Evolutionary conservation across 176 grass and related monocot genomes (phyloP), one percentile per base, ranked within the genome.

Genomic region (Oryza nivara): DNA sequence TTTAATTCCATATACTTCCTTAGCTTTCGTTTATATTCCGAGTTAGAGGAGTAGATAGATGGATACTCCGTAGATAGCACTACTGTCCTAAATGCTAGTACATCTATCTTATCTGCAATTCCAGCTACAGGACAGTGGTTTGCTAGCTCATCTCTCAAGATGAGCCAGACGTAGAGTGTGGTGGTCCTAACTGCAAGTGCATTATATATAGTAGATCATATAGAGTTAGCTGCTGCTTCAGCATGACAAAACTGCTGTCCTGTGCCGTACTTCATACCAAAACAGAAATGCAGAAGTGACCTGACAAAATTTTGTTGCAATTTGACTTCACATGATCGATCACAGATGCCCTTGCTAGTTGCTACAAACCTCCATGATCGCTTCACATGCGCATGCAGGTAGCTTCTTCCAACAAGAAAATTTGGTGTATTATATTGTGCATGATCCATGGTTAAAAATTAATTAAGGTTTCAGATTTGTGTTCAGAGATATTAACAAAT

Each of bases 201-300:
- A 61, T 67, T 47, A 6, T 46, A 16, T 1, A 54, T 7, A 6
- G 3, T 52, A 54, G 5, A 54, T 54, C 51, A 61, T 61, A 10
- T 1, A 61, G 19, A 61, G 9, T 0, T 44, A 49, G 13, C 47
- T 63, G 58, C 58, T 63, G 74, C 44, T 58, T 74, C 19, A 74
- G 45, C 46, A 19, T 17, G 81, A 84, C 75, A 84, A 79, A 79
- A 43, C 52, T 4, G 16, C 9, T 80, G 87, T 74, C 69, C 70
- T 80, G 19, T 49, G 70, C 81, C 88, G 88, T 89, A 89, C 81
- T 19, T 41, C 23, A 69, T 61, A 41, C 38, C 49, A 20, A 61
- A 89, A 84, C 23, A 49, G 3, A 88, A 68, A 74, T 63, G 58
- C 58, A 63, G 58, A 20, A 63, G 20, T 49, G 9, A 0, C 61